Evolutionary conservation across 2,329 filamentous ascomycete genomes (phyloP), one percentile per base, ranked within the genome.

Genomic region (Sporothrix inflata): DNA sequence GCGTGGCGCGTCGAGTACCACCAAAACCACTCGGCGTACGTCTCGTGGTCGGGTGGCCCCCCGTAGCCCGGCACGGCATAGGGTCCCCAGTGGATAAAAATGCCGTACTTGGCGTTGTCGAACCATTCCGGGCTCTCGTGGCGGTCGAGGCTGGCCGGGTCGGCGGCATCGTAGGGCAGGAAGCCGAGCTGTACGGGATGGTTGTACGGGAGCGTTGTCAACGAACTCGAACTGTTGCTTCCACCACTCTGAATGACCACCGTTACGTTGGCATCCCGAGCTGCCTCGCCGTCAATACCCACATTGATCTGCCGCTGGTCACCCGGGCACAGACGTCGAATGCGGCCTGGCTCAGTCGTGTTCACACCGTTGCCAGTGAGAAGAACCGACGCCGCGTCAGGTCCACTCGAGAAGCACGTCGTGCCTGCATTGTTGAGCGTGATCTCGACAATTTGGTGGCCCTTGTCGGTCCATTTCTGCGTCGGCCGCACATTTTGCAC

Each of bases 401-500:
- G 77, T 74, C 69, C 45, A n/a, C n/a, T n/a, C n/a, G n/a, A n/a
- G n/a, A n/a, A n/a, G n/a, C n/a, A n/a, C n/a, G n/a, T n/a, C n/a
- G 73, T 70, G 4, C 81, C 82, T 8, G 78, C 77, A 70, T 83
- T 82, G 74, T 82, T 81, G 53, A 83, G 67, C 1, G 79, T 78
- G 21, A 82, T 74, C 74, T 85, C 83, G n/a, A 85, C 79, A 27
- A 82, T 77, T 74, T 85, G 84, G 14, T 78, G 77, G 0, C 74
- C 79, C 3, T 51, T 12, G 7, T 70, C 67, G 9, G 79, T 75
- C 79, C 81, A 81, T 71, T 84, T 84, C 72, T 84, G 83, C 40
- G 83, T 84, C 21, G 83, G 81, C 1, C 83, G 77, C 19, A 84
- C 77, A 51, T 78, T 78, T 73, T 85, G 83, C 4, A 85, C 78